These are phyloP conservation scores for Hemisphaericaspora nanyangensis DNA, from an alignment of 805 yeast species.

Conservation along the genomic window DNA sequence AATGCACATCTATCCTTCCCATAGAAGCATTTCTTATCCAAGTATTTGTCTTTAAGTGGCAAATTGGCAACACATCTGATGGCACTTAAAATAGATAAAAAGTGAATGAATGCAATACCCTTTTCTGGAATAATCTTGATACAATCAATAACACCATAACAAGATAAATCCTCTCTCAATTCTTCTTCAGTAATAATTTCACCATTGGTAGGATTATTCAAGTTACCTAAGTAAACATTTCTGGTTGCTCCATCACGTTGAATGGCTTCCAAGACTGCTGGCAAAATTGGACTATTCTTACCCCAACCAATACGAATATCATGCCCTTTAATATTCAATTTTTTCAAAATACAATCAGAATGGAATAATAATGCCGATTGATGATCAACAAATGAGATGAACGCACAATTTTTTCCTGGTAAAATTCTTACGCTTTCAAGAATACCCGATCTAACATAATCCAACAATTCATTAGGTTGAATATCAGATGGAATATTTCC, in stretches of 20 bases:
- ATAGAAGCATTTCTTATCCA: conserved; percentile 75
- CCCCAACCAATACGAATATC: conserved; percentile 95
- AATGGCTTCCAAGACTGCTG: conserved; percentile 72
- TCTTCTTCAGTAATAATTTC: conserved; percentile 56
- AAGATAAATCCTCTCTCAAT: conserved; percentile 59
- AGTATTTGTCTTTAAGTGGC: conserved; percentile 64
- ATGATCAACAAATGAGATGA: conserved; percentile 84
- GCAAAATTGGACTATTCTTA: conserved; percentile 67
- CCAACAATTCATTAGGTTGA: conserved; percentile 75
- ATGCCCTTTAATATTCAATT: conserved; percentile 73
- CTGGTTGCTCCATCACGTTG: conserved; percentile 88
- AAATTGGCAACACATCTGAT: conserved; percentile 76
- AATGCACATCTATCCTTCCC: conserved; percentile 96
- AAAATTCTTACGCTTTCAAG: conserved; percentile 74
- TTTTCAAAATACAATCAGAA: conserved; percentile 85
- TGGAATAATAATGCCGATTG: conserved; percentile 87
- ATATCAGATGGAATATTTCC: conserved; percentile 85
- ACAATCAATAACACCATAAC: conserved; percentile 82
- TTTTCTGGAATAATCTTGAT: conserved; percentile 75
- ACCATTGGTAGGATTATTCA: conserved; percentile 54
- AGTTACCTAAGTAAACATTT: conserved; percentile 84
- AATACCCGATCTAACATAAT: conserved; percentile 88
- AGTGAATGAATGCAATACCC: conserved; percentile 88
- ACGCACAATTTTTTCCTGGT: conserved; percentile 87
- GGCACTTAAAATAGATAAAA: conserved; percentile 81